Percentiles rank a stretch among this genome's conserved stretches.
phyloP scores from a whole-genome alignment of 805 yeast genomes.

The Saccharomycopsis microspora region DNA sequence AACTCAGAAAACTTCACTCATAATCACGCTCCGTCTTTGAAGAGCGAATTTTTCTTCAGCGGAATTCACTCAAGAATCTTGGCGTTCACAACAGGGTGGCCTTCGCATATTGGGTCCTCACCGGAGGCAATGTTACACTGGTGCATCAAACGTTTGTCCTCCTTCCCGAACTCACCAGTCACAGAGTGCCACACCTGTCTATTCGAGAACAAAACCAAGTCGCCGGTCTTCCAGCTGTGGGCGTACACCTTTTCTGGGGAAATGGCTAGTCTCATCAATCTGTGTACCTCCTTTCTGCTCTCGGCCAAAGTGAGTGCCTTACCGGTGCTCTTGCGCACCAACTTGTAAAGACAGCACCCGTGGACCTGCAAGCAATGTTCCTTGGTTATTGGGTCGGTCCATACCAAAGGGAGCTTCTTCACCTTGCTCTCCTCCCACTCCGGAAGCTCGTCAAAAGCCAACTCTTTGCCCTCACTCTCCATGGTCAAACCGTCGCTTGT shows the following conservation, averaged over 20 bases:
- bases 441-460: constrained; percentile 57
- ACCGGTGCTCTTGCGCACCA: constrained; percentile 44
- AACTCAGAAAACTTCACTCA: too few species aligned
- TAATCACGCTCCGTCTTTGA: too few species aligned
- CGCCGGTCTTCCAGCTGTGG: constrained; percentile 78
- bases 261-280: constrained; percentile 79
- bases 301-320: constrained; percentile 50
- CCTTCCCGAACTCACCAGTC: constrained; percentile 74
- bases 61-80: too few species aligned
- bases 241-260: constrained; percentile 64
- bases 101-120: constrained; percentile 39
- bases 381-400: constrained; percentile 86
- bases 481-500: constrained; percentile 81
- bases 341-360: constrained; percentile 72
- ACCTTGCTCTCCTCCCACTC: constrained; percentile 73
- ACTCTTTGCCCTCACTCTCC: constrained; percentile 70
- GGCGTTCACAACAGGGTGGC: constrained; percentile 9
- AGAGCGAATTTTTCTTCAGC: too few species aligned
- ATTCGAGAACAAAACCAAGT: constrained; percentile 76
- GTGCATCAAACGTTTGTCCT: constrained; percentile 80
- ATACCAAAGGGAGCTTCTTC: constrained; percentile 73
- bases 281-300: constrained; percentile 64
- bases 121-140: constrained; percentile 90
- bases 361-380: constrained; percentile 79
- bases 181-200: constrained; percentile 90